Percentiles rank a stretch among this genome's conserved stretches.
Evolutionary conservation across 1,284 basidiomycete species (phyloP).

Genomic region (Microbotryomycetes sp.): DNA sequence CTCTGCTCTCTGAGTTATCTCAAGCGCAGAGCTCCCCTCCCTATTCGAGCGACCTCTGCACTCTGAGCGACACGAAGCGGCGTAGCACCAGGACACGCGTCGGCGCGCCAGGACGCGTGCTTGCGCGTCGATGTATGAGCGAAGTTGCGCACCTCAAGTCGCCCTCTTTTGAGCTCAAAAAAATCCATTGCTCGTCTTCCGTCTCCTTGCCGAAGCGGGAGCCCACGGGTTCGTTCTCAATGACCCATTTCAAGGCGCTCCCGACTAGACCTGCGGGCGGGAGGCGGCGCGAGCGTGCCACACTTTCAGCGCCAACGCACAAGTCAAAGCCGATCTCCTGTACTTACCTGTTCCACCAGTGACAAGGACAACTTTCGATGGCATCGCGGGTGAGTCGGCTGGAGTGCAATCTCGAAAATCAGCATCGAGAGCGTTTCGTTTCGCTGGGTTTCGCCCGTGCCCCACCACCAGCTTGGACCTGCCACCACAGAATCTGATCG

Average conservation of each 20-base stretch:
- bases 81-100: no score
- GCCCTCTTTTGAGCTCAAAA: slow-evolving; percentile 64
- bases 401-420: not conserved
- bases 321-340: no score
- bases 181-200: slow-evolving; percentile 74
- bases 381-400: not conserved
- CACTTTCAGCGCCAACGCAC: not conserved
- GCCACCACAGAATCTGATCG: not conserved
- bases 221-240: slow-evolving; percentile 66
- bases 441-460: not conserved
- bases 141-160: slow-evolving; percentile 58
- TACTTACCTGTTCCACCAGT: slow-evolving; percentile 54
- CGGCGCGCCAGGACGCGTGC: no score
- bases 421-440: not conserved
- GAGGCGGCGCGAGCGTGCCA: not conserved
- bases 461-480: not conserved
- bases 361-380: slow-evolving; percentile 45
- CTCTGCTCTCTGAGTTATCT: no score
- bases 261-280: slow-evolving; percentile 67
- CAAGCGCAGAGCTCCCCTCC: no score
- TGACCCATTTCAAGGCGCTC: slow-evolving; percentile 65
- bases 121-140: not conserved
- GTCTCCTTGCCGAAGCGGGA: slow-evolving; percentile 64
- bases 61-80: no score
- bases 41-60: no score